These are phyloP conservation scores for Chamaenerion angustifolium DNA, from an alignment of 345 rosid species.

Conservation along the genomic window DNA sequence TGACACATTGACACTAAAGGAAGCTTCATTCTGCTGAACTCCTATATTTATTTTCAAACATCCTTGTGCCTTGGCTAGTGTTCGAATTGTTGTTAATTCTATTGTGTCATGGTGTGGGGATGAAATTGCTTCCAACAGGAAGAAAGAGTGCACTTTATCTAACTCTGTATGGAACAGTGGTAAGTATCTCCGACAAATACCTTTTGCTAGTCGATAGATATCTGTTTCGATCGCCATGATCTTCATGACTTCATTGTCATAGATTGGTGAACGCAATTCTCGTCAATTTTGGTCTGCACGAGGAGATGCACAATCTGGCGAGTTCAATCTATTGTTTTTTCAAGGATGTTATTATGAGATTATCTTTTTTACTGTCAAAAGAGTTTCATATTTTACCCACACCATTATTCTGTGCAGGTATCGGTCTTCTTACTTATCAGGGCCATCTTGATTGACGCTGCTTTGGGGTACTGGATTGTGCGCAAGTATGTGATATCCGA, in stretches of 20 bases:
- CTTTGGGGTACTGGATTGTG: slow-evolving; percentile 87
- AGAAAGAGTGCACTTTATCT: slow-evolving; percentile 54
- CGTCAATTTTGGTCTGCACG: slow-evolving; percentile 64
- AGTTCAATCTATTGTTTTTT: slow-evolving; percentile 12
- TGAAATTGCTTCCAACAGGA: slow-evolving; percentile 67
- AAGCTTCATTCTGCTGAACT: too few species aligned
- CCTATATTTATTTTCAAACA: too few species aligned
- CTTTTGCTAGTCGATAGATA: background rate
- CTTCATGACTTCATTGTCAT: slow-evolving; percentile 12
- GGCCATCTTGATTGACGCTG: slow-evolving; percentile 75
- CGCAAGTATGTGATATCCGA: slow-evolving; percentile 62
- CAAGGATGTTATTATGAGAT: too few species aligned
- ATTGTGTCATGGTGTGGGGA: slow-evolving; percentile 25
- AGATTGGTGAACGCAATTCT: slow-evolving; percentile 71
- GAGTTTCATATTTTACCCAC: too few species aligned
- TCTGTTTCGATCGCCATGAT: background rate
- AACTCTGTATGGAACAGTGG: slow-evolving; percentile 56
- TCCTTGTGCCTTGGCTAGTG: background rate
- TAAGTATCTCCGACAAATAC: slow-evolving; percentile 19
- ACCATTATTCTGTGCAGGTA: slow-evolving; percentile 31
- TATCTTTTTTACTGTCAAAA: too few species aligned
- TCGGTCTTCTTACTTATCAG: slow-evolving; percentile 53
- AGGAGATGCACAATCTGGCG: slow-evolving; percentile 89
- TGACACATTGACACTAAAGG: too few species aligned
- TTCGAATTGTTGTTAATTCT: background rate